Conservation (phyloP, 2,329 filamentous ascomycete genomes). For the Cordyceps javanica region DNA sequence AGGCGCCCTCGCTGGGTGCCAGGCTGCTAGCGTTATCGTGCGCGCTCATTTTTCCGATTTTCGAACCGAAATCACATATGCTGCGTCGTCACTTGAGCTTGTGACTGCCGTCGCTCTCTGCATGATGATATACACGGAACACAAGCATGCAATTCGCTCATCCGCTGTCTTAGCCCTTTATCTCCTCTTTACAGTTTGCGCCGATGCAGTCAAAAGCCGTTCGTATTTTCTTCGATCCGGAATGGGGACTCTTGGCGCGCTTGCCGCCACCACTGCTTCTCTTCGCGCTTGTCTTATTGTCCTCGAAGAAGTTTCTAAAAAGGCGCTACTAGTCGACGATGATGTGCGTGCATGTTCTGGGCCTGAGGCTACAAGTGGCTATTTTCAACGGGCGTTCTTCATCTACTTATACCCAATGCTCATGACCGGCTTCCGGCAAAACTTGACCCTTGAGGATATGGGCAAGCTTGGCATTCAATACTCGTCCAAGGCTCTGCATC, state of each 20-base stretch:
- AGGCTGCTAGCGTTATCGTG: not conserved
- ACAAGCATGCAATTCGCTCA: not conserved
- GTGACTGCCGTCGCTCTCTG: not conserved
- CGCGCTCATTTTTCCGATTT: not conserved
- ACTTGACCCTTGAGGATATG: not conserved
- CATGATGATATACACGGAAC: not conserved
- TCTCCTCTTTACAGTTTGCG: slow-evolving; percentile 15
- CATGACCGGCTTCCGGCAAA: not conserved
- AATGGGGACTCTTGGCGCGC: slow-evolving; percentile 18
- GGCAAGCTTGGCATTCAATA: not conserved
- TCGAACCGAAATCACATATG: not conserved
- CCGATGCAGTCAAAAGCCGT: slow-evolving; percentile 26
- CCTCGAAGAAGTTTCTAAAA: slow-evolving; percentile 22
- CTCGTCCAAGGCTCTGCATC: not conserved
- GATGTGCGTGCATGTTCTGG: not conserved
- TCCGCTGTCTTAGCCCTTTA: slow-evolving; percentile 15
- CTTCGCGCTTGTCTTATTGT: slow-evolving; percentile 24
- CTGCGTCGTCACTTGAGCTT: not conserved
- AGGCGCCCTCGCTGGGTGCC: not conserved
- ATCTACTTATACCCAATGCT: not conserved
- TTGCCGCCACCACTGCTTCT: slow-evolving; percentile 22
- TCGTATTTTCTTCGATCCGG: slow-evolving; percentile 26
- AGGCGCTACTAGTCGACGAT: not conserved
- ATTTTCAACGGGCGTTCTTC: too few species aligned
- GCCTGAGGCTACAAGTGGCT: not conserved